These are phyloP conservation scores for Zanthoxylum bungeanum DNA, from an alignment of 345 rosid species.

Conservation along the genomic window DNA sequence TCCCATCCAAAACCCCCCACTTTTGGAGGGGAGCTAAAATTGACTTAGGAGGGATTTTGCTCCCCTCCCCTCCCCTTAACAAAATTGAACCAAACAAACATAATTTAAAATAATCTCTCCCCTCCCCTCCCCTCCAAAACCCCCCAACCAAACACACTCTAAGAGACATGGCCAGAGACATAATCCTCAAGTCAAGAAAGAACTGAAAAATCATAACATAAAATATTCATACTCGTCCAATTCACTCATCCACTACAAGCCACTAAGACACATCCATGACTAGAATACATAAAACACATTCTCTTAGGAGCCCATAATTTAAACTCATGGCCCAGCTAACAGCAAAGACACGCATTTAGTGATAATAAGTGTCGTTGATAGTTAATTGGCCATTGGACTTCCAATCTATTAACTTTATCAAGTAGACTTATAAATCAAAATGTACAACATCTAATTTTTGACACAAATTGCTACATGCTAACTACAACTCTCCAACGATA, in stretches of 20 bases:
- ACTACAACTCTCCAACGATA: not conserved
- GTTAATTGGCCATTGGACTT: not conserved
- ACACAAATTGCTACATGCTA: not conserved
- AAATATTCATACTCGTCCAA: not conserved
- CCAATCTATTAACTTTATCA: not conserved
- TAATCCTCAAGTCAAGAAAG: not conserved
- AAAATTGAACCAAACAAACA: too few species aligned
- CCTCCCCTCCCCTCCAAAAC: too few species aligned
- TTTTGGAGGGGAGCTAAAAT: too few species aligned
- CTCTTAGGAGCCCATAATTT: not conserved
- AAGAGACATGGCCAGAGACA: not conserved
- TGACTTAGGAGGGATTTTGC: too few species aligned
- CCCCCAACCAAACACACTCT: too few species aligned
- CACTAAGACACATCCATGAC: not conserved
- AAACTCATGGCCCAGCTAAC: not conserved
- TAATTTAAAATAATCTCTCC: too few species aligned
- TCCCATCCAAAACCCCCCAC: too few species aligned
- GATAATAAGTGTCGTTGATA: not conserved
- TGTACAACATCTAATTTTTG: not conserved
- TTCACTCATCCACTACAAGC: not conserved
- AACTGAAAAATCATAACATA: not conserved
- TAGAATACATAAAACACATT: not conserved
- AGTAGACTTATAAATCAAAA: not conserved
- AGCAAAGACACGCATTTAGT: not conserved
- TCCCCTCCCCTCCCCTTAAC: too few species aligned